Base-by-base conservation (phyloP, 2,329 filamentous ascomycete genomes). In the Aspergillus aculeatus region DNA sequence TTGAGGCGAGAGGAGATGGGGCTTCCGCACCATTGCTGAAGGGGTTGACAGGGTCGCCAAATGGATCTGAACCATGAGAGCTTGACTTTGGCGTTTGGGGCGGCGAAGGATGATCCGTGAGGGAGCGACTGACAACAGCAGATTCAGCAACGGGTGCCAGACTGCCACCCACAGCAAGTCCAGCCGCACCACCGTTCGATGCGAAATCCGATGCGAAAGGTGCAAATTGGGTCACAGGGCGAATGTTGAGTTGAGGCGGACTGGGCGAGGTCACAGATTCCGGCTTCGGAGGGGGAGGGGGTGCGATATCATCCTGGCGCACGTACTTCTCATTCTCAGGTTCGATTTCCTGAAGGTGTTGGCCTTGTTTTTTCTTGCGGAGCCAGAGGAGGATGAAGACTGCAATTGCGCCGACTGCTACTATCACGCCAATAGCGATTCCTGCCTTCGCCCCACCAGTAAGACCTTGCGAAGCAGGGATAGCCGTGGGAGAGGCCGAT, bases 171-270 rank as follows among this genome's bases (percentile, higher is more conserved):
- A 58, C 56, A 48, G 62, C 56, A 10, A 66, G 55, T 54, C 68
- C 67, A 29, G 66, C 69, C 23, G 65, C 63, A 57, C 73, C 65
- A 59, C 67, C 62, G 58, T 63, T 73, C 75, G 58, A 16, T 23
- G 48, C 5, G 74, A 75, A 61, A 73, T 79, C 63, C 90, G 83
- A 69, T 85, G 87, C 5, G 91, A 90, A 44, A 14, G 53, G 53
- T 23, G 91, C 82, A 77, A 96, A 93, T 69, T 95, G 87, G 47
- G 91, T 94, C 52, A 95, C 85, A 2, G 92, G 92, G 53, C 92
- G 89, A 56, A 96, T 82, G 71, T 91, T 96, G 62, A 97, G 83
- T 63, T 89, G 89, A n/a, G 92, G 92, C 49, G 92, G 88, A 35
- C 80, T 83, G 31, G 82, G 61, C 61, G 73, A 68, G 62, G 73